A percentile compares a stretch with the other conserved stretches of the same genome.
Evolutionary conservation across 1,284 basidiomycete species (phyloP).

Genomic region (Omphalotus olearius): DNA sequence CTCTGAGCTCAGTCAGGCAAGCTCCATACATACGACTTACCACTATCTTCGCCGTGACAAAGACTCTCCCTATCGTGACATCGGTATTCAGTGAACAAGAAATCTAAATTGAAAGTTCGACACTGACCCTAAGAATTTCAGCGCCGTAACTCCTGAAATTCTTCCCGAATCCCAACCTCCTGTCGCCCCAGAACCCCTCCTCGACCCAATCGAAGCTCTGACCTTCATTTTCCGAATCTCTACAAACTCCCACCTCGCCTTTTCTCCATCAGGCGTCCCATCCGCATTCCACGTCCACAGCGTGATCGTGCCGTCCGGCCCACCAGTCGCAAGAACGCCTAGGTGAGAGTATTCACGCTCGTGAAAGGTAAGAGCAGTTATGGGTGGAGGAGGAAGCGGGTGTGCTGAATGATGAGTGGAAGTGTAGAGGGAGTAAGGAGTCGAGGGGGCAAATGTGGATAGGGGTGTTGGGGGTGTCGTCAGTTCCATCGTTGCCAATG

Average conservation of each 20-base stretch:
- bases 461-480: conserved; percentile 37
- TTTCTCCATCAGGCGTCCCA: conserved; percentile 56
- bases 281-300: conserved; percentile 74
- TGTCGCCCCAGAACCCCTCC: conserved; percentile 1
- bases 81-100: not conserved
- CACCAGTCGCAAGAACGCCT: conserved; percentile 67
- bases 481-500: conserved; percentile 65
- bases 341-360: conserved; percentile 74
- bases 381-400: conserved; percentile 30
- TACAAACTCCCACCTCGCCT: conserved; percentile 68
- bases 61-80: conserved; percentile 46
- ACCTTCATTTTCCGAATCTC: conserved; percentile 62
- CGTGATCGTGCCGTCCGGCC: conserved; percentile 61
- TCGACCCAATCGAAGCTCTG: conserved; percentile 21
- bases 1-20: conserved; percentile 44
- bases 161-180: conserved; percentile 26
- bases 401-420: too few species aligned
- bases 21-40: conserved; percentile 59
- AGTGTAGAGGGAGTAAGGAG: too few species aligned
- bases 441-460: not conserved
- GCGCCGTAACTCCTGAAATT: conserved; percentile 53
- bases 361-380: conserved; percentile 74
- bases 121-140: conserved; percentile 68
- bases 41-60: conserved; percentile 64
- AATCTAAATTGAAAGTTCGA: not conserved